Evolutionary conservation across 371 early-diverging fungal genomes (phyloP).

Genomic region (Rhizomucor pusillus): DNA sequence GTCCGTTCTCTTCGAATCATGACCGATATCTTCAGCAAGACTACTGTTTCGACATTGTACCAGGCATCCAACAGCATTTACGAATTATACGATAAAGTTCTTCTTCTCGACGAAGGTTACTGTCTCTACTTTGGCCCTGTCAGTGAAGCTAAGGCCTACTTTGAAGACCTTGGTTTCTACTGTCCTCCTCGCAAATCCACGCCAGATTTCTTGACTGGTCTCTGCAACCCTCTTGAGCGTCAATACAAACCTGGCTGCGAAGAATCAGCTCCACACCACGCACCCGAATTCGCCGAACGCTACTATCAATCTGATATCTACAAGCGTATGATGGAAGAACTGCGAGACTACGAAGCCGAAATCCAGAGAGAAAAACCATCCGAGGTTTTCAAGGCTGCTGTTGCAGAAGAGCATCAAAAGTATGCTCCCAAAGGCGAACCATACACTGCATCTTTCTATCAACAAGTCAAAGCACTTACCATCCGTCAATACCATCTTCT

Average conservation of each 20-base stretch:
- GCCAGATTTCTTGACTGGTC: conserved; percentile 73
- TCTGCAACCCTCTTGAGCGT: conserved; percentile 61
- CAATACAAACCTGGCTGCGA: conserved; percentile 48
- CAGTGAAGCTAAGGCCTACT: conserved; percentile 60
- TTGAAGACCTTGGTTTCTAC: conserved; percentile 64
- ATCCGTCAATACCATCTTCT: conserved; percentile 50
- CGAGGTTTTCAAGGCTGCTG: conserved; percentile 36
- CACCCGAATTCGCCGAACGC: conserved; percentile 45
- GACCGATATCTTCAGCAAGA: conserved; percentile 60
- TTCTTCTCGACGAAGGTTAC: conserved; percentile 70
- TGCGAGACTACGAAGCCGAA: conserved; percentile 19
- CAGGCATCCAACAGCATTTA: conserved; percentile 78
- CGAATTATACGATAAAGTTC: conserved; percentile 71
- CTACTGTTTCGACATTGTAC: conserved; percentile 63
- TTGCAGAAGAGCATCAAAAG: conserved; percentile 42
- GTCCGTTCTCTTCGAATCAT: conserved; percentile 64
- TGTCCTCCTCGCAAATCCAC: conserved; percentile 74
- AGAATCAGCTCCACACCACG: conserved; percentile 35
- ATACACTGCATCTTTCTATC: conserved; percentile 47
- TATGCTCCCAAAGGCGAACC: conserved; percentile 35
- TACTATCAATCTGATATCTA: conserved; percentile 27
- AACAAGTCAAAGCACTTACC: conserved; percentile 47
- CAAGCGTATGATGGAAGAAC: conserved; percentile 24
- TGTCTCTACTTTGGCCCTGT: conserved; percentile 74
- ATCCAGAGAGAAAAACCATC: conserved; percentile 20